Evolutionary conservation across 768 basidiomycete genomes (phyloP), one percentile per base, ranked within the genome.

Genomic region (Leccinum fibrillosum): DNA sequence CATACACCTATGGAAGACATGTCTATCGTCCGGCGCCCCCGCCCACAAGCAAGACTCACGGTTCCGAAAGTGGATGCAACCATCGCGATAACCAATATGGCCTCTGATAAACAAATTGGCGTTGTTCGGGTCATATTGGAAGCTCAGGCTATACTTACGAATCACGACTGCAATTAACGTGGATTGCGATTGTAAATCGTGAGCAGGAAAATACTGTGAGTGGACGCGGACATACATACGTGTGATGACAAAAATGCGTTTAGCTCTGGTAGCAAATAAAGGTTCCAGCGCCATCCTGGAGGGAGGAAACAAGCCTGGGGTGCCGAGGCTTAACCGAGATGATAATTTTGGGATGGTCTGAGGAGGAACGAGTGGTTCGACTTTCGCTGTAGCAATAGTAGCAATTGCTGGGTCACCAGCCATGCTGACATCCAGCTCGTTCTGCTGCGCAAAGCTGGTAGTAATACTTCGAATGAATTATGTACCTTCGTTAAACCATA

Each of bases 51-150:
- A 19, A 49, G 23, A 76, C 80, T 62, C 61, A 86, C 91, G 66
- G 82, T 75, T 62, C 80, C 77, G 66, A 91, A 93, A 13, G 85
- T 84, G 35, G 88, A 78, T 37, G 73, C 86, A 55, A 92, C 86
- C 85, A 93, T 86, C 12, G 81, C 78, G 49, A 92, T 76, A 37
- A 93, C 89, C 7, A 86, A 78, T 50, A 88, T 74, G 1, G 88
- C 90, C 77, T 93, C 90, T 92, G 69, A 45, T 64, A 55, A 19
- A 28, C 7, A 13, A n/a, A n/a, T 64, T 25, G 61, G 45, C 23
- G 28, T 42, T 30, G 52, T 58, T 28, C 48, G 48, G 21, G 23
- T 28, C 52, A 32, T 17, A 32, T 52, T 25, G 25, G 19, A n/a
- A 19, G 15, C 58, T 57, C 50, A 25, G 25, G 25, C 58, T 57